phyloP scores from a whole-genome alignment of 164 flowering plant genomes.

The Vitis labrusca region DNA sequence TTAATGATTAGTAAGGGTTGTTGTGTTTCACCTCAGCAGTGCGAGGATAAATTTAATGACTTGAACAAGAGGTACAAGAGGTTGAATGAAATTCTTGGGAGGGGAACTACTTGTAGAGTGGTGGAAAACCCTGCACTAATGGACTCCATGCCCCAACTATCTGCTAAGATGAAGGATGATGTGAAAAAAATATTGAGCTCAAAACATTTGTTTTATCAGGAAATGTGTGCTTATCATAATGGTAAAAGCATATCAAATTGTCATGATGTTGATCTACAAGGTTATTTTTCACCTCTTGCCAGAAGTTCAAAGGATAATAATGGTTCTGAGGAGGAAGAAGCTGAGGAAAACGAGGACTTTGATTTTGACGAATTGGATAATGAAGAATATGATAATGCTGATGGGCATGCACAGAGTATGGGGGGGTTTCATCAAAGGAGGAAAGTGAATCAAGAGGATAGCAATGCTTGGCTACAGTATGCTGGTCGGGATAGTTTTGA shows the following conservation, averaged over 20 bases:
- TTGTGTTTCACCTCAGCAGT: slow-evolving; percentile 73
- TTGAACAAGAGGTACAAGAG: slow-evolving; percentile 69
- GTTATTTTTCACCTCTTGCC: too few relatives aligned
- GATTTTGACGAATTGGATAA: slow-evolving; percentile 32
- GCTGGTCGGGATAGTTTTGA: slow-evolving; percentile 14
- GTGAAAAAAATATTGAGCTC: slow-evolving; percentile 67
- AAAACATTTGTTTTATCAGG: slow-evolving; percentile 65
- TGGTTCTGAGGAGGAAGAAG: slow-evolving; percentile 38
- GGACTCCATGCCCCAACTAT: slow-evolving; percentile 52
- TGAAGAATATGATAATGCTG: slow-evolving; percentile 25
- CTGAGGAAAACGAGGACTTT: slow-evolving; percentile 31
- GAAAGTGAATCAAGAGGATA: slow-evolving; percentile 18
- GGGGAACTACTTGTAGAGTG: slow-evolving; percentile 56
- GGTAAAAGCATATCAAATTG: slow-evolving; percentile 45
- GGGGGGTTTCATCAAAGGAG: slow-evolving; percentile 13
- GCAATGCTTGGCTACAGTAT: slow-evolving; percentile 16
- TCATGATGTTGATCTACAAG: slow-evolving; percentile 22
- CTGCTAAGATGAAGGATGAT: slow-evolving; percentile 54
- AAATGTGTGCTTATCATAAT: slow-evolving; percentile 74
- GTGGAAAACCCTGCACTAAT: slow-evolving; percentile 64
- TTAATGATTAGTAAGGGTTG: slow-evolving; percentile 54
- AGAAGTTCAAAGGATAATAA: slow-evolving; percentile 24
- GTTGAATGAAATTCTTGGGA: slow-evolving; percentile 66
- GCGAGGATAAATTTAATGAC: slow-evolving; percentile 77
- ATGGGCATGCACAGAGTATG: slow-evolving; percentile 21